Base-by-base conservation (phyloP, 345 rosid genomes). In the Toxicodendron radicans region DNA sequence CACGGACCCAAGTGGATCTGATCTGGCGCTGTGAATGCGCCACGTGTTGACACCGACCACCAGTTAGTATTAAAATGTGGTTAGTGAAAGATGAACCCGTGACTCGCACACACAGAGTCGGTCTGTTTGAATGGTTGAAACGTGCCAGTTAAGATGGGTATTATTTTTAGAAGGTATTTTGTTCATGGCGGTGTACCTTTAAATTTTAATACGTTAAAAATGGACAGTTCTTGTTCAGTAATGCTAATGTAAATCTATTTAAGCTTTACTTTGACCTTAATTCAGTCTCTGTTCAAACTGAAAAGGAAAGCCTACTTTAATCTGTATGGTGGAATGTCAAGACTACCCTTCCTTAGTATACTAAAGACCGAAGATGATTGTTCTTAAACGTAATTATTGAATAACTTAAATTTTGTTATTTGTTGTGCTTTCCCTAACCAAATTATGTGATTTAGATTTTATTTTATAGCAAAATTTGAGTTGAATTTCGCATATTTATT, bases 1-100 rank as follows among this genome's bases (percentile, higher is more conserved):
- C 73, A 73, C 83, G 79, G 81, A 21, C 72, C 7, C 32, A 57
- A 48, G 27, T 67, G 41, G 73, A 70, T 70, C 78, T 51, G 54
- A 73, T 81, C 65, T 10, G 70, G 53, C 66, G 27, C 61, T 68
- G 8, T 3, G 5, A n/a, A 32, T 10, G n/a, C 9, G 64, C 83
- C 83, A 73, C 83, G 78, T 81, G 81, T 73, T 49, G 1, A 4
- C 41, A 10, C 61, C 59, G 10, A 4, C 45, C 57, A 24, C 13
- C 65, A 58, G 35, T 14, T 35, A 46, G 18, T 3, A 14, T 5
- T 51, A 1, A 24, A 43, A 51, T 51, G 18, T 51, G 46, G 46
- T 52, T 70, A 32, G 12, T 5, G 74, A 1, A 49, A 10, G 32
- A 2, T 11, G 2, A 57, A 63, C 65, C 59, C 82, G 87, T 81